Evolutionary conservation across 306 rosid genomes (phyloP), one percentile per base, ranked within the genome.

Genomic region (Glycyrrhiza uralensis): DNA sequence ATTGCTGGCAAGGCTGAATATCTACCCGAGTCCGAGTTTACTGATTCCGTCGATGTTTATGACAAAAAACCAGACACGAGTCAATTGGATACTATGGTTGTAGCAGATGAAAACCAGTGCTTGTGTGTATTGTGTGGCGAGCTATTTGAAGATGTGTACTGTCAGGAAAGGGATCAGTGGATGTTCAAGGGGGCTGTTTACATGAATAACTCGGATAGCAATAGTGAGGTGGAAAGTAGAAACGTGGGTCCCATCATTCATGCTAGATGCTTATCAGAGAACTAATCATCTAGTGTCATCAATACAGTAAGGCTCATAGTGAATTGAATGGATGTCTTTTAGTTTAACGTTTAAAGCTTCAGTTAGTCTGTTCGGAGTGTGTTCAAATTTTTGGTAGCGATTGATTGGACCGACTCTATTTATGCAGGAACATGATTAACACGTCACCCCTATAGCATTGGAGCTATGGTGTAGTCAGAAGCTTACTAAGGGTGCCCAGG

Each of bases 101-200:
- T 66, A 26, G 90, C 92, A 38, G 99, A 95, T 50, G 99, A 95
- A 80, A 83, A 57, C 63, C 97, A 92, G 75, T 91, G 89, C 74
- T 85, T 78, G 28, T 95, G 99, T 81, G 77, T 85, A 57, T 71
- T 92, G 77, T 95, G 99, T 70, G 96, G 99, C 5, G 89, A 88
- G 60, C 74, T 87, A 64, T 95, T 95, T 76, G 99, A 89, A 88
- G 99, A 95, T 76, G 82, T 87, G 47, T 89, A 88, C 70, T 77
- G 89, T 72, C 89, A 75, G 56, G 96, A 91, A 72, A 85, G 71
- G 77, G 89, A 79, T 39, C 87, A 79, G 47, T 95, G 99, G 99
- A 87, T 92, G 99, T 92, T 92, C 89, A 87, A 85, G 71, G 96
- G 89, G 70, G 96, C 96, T 30, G 70, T 69, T 50, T 83, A 84